phyloP scores from a whole-genome alignment of 2,329 filamentous ascomycete genomes.

The Emmonsiellopsis sp. region DNA sequence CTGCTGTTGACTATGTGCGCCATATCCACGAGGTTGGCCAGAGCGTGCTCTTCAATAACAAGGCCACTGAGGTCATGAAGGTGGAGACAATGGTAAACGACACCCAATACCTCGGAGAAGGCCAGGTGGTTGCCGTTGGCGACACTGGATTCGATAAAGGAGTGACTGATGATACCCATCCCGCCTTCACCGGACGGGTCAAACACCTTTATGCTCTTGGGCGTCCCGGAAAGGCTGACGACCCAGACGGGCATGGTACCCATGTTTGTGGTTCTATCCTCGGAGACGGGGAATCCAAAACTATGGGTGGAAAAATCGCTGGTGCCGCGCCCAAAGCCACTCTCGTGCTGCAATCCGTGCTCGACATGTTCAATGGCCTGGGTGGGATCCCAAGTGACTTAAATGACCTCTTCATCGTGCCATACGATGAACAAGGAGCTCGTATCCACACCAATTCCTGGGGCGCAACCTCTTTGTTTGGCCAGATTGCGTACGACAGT shows the following conservation, averaged over 20 bases:
- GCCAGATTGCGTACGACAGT: constrained; percentile 12
- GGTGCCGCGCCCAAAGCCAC: constrained; percentile 15
- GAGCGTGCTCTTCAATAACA: constrained; percentile 13
- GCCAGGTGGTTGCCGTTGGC: constrained; percentile 15
- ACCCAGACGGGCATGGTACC: constrained; percentile 16
- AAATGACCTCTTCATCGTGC: constrained; percentile 11
- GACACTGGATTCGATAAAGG: constrained; percentile 18
- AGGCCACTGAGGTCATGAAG: constrained; percentile 12
- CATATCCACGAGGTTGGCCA: constrained; percentile 12
- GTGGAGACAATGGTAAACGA: constrained; percentile 5
- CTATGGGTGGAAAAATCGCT: constrained; percentile 11
- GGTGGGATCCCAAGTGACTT: constrained; percentile 14
- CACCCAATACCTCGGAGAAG: constrained; percentile 9
- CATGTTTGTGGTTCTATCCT: constrained; percentile 17
- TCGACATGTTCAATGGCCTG: constrained; percentile 7
- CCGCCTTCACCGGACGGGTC: constrained; percentile 13
- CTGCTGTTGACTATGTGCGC: constrained; percentile 11
- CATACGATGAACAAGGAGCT: constrained; percentile 12
- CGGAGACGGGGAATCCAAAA: constrained; percentile 9
- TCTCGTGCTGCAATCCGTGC: constrained; percentile 15
- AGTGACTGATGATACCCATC: constrained; percentile 9
- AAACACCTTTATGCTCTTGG: constrained; percentile 11
- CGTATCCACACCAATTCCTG: constrained; percentile 18
- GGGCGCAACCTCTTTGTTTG: constrained; percentile 6
- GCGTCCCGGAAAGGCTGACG: constrained; percentile 4